phyloP scores from a whole-genome alignment of 495 filamentous ascomycete species.

The Lasiosphaeria miniovina region DNA sequence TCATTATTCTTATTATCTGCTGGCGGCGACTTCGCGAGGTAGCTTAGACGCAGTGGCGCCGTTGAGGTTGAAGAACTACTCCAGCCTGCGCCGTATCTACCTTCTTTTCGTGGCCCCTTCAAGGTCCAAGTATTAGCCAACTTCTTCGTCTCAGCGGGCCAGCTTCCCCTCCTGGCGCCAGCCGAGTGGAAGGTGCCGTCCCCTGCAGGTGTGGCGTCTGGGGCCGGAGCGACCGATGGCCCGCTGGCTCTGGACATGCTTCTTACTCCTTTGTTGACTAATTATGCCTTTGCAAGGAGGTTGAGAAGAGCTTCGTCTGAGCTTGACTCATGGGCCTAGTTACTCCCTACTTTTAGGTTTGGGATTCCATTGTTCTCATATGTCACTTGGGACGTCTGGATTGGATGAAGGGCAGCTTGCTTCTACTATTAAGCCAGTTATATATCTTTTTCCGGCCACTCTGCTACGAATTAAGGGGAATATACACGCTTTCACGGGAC shows the following conservation, averaged over 20 bases:
- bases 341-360: too few species aligned
- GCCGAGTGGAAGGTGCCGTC: slow-evolving; percentile 65
- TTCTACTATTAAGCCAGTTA: too few species aligned
- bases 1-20: neutral
- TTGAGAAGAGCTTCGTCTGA: slow-evolving; percentile 62
- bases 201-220: slow-evolving; percentile 44
- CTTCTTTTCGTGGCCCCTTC: slow-evolving; percentile 89
- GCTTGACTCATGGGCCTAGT: neutral
- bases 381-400: too few species aligned
- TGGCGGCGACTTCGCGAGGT: slow-evolving; percentile 72
- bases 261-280: slow-evolving; percentile 90
- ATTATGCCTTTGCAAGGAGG: slow-evolving; percentile 75
- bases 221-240: slow-evolving; percentile 26
- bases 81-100: slow-evolving; percentile 75
- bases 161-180: slow-evolving; percentile 63
- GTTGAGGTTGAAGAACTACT: slow-evolving; percentile 85
- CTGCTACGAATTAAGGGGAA: too few species aligned
- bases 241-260: slow-evolving; percentile 66
- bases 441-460: too few species aligned
- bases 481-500: too few species aligned
- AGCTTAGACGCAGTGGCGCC: slow-evolving; percentile 78
- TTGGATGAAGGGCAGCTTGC: too few species aligned
- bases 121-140: slow-evolving; percentile 79
- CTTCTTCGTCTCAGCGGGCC: slow-evolving; percentile 92
- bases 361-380: too few species aligned